Percentiles rank a stretch among this genome's conserved stretches.
Evolutionary conservation across 148 eudicot species (phyloP).

Genomic region (Fallopia convolvulus): DNA sequence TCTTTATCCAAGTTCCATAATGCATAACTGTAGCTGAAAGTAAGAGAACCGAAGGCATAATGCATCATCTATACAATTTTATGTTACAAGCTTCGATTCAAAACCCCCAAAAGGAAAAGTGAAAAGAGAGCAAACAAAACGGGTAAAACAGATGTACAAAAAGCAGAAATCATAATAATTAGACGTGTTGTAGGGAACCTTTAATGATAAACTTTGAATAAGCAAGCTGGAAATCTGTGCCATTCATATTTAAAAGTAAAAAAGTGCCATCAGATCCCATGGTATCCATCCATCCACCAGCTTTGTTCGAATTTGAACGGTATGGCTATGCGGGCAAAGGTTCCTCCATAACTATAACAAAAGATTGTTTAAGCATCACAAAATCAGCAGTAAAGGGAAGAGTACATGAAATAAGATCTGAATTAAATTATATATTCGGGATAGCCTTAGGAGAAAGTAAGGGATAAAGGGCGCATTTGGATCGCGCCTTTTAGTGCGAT

Average conservation of each 20-base stretch:
- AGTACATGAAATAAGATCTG: not conserved
- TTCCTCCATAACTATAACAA: constrained; percentile 67
- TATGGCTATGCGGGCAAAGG: constrained; percentile 50
- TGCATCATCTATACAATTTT: constrained; percentile 4
- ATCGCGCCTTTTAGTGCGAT: no score
- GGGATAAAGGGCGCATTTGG: not conserved
- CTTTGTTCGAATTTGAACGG: not conserved
- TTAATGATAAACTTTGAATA: not conserved
- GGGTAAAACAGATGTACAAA: constrained; percentile 5
- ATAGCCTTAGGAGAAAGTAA: not conserved
- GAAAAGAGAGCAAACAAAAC: not conserved
- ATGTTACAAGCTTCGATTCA: constrained; percentile 3
- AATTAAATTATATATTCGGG: not conserved
- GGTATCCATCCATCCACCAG: constrained; percentile 2
- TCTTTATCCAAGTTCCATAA: not conserved
- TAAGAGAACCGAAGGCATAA: not conserved
- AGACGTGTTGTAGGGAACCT: not conserved
- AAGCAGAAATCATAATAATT: not conserved
- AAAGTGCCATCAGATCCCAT: constrained; percentile 2
- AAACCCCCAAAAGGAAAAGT: not conserved
- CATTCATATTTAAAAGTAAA: not conserved
- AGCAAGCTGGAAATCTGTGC: not conserved
- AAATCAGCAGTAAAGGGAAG: not conserved
- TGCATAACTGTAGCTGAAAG: not conserved
- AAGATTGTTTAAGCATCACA: not conserved